Evolutionary conservation across 2,329 filamentous ascomycete genomes (phyloP).

Genomic region (Xylaria sp.): DNA sequence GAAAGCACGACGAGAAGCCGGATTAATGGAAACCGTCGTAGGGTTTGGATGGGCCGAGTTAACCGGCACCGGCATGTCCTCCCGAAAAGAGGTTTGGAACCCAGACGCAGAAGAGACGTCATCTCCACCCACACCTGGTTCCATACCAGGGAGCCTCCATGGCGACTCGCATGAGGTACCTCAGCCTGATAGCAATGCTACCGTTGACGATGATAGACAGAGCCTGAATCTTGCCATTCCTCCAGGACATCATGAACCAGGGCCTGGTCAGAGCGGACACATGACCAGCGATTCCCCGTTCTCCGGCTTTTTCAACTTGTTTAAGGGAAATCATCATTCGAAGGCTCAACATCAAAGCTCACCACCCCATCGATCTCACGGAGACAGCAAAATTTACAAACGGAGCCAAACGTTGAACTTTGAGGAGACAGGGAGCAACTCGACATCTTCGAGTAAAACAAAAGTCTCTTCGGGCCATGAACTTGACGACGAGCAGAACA

Average conservation of each 20-base stretch:
- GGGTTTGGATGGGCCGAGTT: conserved; percentile 96
- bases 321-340: conserved; percentile 67
- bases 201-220: conserved; percentile 72
- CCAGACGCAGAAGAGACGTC: conserved; percentile 50
- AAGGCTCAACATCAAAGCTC: conserved; percentile 55
- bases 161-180: conserved; percentile 69
- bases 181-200: conserved; percentile 73
- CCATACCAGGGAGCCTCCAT: conserved; percentile 46
- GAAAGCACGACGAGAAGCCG: conserved; percentile 91
- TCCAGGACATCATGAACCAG: conserved; percentile 46
- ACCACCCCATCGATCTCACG: conserved; percentile 57
- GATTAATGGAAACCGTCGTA: conserved; percentile 89
- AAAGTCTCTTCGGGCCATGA: conserved; percentile 63
- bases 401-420: conserved; percentile 77
- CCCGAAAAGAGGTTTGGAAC: conserved; percentile 58
- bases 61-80: conserved; percentile 72
- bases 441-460: conserved; percentile 51
- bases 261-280: conserved; percentile 44
- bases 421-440: conserved; percentile 51
- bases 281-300: conserved; percentile 63
- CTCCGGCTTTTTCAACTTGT: conserved; percentile 76
- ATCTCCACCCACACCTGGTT: conserved; percentile 46
- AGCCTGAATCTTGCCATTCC: conserved; percentile 61
- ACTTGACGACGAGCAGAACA: conserved; percentile 53
- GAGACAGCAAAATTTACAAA: conserved; percentile 76